These are phyloP conservation scores for Cladorrhinum samala DNA, from an alignment of 495 filamentous ascomycete genomes.

Conservation along the genomic window DNA sequence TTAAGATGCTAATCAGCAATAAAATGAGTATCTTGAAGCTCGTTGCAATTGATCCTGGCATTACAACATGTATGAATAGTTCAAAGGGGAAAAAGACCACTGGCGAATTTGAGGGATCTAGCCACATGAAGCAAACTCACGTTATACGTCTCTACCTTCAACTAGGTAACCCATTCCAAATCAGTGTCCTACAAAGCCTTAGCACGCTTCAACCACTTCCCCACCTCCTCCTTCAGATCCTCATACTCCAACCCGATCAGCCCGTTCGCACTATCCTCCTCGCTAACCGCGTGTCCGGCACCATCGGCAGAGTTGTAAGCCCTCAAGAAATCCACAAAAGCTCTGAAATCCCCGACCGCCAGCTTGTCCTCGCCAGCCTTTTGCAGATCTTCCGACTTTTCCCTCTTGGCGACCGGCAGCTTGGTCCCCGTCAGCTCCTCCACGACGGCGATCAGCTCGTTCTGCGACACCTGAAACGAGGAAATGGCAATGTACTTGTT, in stretches of 20 bases:
- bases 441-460: constrained; percentile 44
- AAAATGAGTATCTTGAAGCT: too few species aligned
- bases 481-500: constrained; percentile 47
- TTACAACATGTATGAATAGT: too few species aligned
- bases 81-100: too few species aligned
- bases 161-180: too few species aligned
- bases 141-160: too few species aligned
- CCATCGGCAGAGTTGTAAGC: constrained; percentile 39
- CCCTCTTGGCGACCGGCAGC: constrained; percentile 28
- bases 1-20: too few species aligned
- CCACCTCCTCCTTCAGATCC: constrained; percentile 18
- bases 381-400: constrained; percentile 37
- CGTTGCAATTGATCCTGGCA: too few species aligned
- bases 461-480: constrained; percentile 48
- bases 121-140: too few species aligned
- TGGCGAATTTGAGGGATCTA: too few species aligned
- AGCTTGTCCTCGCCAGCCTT: constrained; percentile 41
- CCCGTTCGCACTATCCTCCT: constrained; percentile 23
- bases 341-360: constrained; percentile 32
- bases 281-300: constrained; percentile 34
- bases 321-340: constrained; percentile 37
- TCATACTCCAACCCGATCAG: constrained; percentile 19
- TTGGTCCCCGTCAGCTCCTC: constrained; percentile 44
- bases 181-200: too few species aligned
- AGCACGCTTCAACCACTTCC: constrained; percentile 15